Evolutionary conservation across 2,329 filamentous ascomycete genomes (phyloP), one percentile per base, ranked within the genome.

Genomic region (Nannizzia gypsea): DNA sequence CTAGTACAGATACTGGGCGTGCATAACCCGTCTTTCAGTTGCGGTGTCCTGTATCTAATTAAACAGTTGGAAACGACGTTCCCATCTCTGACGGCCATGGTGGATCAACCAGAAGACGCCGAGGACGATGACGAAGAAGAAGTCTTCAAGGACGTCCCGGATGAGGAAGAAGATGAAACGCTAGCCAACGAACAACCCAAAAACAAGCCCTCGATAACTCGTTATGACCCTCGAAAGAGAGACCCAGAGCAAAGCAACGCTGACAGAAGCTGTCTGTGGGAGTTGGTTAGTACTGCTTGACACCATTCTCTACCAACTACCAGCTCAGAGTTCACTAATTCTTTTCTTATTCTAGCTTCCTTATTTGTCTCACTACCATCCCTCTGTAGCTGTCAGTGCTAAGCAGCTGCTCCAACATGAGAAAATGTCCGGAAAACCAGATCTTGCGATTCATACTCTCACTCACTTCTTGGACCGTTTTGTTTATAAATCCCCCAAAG

Each of bases 401-500:
- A 78, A 81, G 15, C 84, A 85, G 60, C 76, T 97, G 42, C 74
- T 95, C 6, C 78, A 81, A 56, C 82, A 84, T 61, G 81, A 86
- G 64, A 81, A 84, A 57, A 85, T 89, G 72, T 86, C 89, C 62
- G 84, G 88, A 63, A 97, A 97, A 73, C 91, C 93, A 0, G 93
- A 99, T 67, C 80, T 96, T 57, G 86, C 88, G 15, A 86, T 90
- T 61, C 92, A 97, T 72, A 93, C 89, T 1, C 81, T 99, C 56
- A 93, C 93, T 69, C 88, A 95, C 72, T 99, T 99, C 80, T 80
- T 99, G 61, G 93, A 99, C 75, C 91, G 95, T 67, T 99, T 99
- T 73, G 90, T 96, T n/a, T 99, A 97, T 80, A 87, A 89, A 66
- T 96, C 93, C 67, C 85, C 92, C 63, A 96, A 96, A 78, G 78